Evolutionary conservation across 768 basidiomycete genomes (phyloP), one percentile per base, ranked within the genome.

Genomic region (Lactarius pseudohatsudake): DNA sequence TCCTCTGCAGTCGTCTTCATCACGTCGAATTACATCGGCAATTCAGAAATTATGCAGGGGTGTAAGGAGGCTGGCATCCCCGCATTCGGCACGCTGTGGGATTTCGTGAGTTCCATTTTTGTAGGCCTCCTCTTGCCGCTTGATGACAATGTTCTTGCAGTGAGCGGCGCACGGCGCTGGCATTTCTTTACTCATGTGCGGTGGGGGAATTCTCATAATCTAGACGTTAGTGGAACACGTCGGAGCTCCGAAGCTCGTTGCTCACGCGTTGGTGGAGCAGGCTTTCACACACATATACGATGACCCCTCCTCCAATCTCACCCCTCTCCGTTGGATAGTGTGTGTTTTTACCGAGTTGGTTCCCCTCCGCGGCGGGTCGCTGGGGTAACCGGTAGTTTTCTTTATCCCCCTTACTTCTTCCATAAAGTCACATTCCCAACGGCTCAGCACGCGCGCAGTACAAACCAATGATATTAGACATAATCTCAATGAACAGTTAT

Each of bases 21-120:
- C 67, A 81, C 80, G 2, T 80, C 79, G 18, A 81, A 80, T 67
- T 78, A 72, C 60, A 72, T 71, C 28, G 80, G 80, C 3, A 80
- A 81, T 72, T 74, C 73, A 26, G 79, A 80, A 72, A 77, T 81
- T 56, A 81, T 80, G 79, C 76, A 75, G 63, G 79, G 77, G 2
- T 76, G 76, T 68, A 77, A 76, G 64, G 74, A 72, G 64, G 74
- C 72, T 22, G 75, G 75, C 34, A 77, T 79, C 54, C 78, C 77
- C 59, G 76, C 75, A 62, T 80, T 80, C 59, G 79, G 79, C 62
- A 70, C 79, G 63, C 61, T 69, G 26, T 71, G 70, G 70, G 70
- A 71, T 50, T 71, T 69, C 28, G 70, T 71, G 32, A 40, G 70
- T 69, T 16, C 38, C 28, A 3, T 4, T 8, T 43, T 32, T 10